These are phyloP conservation scores for Triglochin maritima DNA, from an alignment of 106 monocot species.

Conservation along the genomic window DNA sequence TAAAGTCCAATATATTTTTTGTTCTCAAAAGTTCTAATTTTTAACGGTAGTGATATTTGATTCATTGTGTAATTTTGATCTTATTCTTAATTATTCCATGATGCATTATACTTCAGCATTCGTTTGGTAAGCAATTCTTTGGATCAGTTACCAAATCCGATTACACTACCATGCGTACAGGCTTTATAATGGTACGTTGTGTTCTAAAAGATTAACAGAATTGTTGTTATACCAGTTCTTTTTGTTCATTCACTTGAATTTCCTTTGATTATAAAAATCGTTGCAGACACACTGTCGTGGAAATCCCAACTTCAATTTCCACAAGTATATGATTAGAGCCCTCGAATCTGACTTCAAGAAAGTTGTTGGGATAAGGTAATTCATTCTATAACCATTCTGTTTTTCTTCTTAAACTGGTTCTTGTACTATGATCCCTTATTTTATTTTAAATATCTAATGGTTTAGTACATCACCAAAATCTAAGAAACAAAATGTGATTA, in stretches of 20 bases:
- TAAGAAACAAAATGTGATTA: too few relatives aligned
- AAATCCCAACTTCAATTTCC: constrained; percentile 41
- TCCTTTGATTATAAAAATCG: neutral
- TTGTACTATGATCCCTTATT: too few relatives aligned
- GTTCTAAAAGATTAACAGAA: neutral
- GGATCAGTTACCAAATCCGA: constrained; percentile 62
- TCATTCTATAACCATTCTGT: neutral
- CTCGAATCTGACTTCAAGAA: constrained; percentile 60
- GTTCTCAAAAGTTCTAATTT: too few relatives aligned
- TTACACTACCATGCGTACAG: constrained; percentile 47
- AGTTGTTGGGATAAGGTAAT: constrained; percentile 60
- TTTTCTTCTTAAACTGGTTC: neutral
- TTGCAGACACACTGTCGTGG: constrained; percentile 26
- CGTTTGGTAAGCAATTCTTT: constrained; percentile 60
- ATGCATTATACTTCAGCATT: constrained; percentile 28
- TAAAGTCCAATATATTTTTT: too few relatives aligned
- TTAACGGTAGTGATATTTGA: too few relatives aligned
- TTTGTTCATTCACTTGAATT: neutral
- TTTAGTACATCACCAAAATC: too few relatives aligned
- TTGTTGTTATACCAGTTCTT: neutral
- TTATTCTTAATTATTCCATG: neutral
- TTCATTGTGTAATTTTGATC: neutral
- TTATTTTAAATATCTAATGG: neutral
- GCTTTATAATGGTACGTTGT: constrained; percentile 48
- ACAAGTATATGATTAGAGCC: constrained; percentile 49